These are phyloP conservation scores for Clonostachys sp. DNA, from an alignment of 2,329 filamentous ascomycete genomes.

Conservation along the genomic window DNA sequence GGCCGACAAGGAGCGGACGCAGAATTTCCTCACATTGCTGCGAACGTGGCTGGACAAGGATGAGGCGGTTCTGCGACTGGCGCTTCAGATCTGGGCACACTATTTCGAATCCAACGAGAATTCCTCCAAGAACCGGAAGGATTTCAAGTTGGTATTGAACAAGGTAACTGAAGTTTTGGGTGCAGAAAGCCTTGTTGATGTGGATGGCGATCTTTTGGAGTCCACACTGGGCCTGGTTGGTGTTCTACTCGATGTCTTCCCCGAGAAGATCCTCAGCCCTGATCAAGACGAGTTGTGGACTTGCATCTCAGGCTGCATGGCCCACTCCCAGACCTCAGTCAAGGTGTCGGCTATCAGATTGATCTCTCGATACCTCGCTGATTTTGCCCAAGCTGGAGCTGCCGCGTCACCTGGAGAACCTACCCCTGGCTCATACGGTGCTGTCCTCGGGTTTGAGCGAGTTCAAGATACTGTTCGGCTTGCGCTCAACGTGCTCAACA, in stretches of 20 bases:
- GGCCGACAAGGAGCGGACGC: slow-evolving; percentile 67
- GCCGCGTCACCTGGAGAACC: slow-evolving; percentile 46
- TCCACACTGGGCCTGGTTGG: slow-evolving; percentile 66
- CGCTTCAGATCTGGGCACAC: slow-evolving; percentile 75
- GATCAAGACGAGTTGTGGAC: slow-evolving; percentile 66
- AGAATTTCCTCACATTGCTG: slow-evolving; percentile 67
- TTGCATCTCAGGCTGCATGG: slow-evolving; percentile 62
- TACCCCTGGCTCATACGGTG: slow-evolving; percentile 65
- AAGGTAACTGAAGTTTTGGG: slow-evolving; percentile 49
- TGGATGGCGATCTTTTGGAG: slow-evolving; percentile 69
- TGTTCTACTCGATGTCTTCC: slow-evolving; percentile 63
- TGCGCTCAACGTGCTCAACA: slow-evolving; percentile 51
- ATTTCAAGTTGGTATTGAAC: slow-evolving; percentile 58
- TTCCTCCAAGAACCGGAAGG: slow-evolving; percentile 57
- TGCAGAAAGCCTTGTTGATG: slow-evolving; percentile 44
- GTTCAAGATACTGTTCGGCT: slow-evolving; percentile 55
- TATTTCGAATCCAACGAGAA: slow-evolving; percentile 71
- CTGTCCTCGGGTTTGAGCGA: slow-evolving; percentile 60
- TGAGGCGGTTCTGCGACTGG: slow-evolving; percentile 66
- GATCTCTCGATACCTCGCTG: slow-evolving; percentile 71
- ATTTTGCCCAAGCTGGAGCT: slow-evolving; percentile 62
- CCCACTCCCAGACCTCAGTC: slow-evolving; percentile 67
- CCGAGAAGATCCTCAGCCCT: slow-evolving; percentile 56
- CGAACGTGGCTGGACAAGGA: slow-evolving; percentile 73
- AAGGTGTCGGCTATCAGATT: slow-evolving; percentile 74